Percentiles rank a stretch among this genome's conserved stretches.
These are phyloP conservation scores for Xylaria hypoxylon DNA, from an alignment of 2,329 filamentous ascomycete genomes.

Conservation along the genomic window DNA sequence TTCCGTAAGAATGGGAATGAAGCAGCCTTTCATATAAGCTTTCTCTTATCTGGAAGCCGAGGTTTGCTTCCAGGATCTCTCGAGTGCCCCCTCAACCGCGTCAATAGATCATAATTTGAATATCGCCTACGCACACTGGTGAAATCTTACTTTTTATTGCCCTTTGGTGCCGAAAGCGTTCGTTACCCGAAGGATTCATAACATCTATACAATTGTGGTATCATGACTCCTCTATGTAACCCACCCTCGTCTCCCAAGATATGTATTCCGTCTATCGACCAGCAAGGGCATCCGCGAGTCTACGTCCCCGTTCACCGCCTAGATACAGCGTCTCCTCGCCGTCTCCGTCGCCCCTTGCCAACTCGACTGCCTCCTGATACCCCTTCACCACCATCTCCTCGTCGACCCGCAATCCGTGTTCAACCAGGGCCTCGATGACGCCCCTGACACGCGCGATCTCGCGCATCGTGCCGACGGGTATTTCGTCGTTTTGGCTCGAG, in stretches of 20 bases:
- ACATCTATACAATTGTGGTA: slow-evolving; percentile 24
- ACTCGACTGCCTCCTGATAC: slow-evolving; percentile 83
- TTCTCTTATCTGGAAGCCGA: too few species aligned
- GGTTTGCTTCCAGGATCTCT: neutral
- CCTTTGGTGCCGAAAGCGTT: neutral
- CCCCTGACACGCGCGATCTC: slow-evolving; percentile 89
- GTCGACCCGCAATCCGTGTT: slow-evolving; percentile 85
- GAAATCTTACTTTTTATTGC: neutral
- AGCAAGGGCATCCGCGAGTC: slow-evolving; percentile 59
- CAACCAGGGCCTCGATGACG: slow-evolving; percentile 84
- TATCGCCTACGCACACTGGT: too few species aligned
- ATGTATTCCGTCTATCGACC: slow-evolving; percentile 40
- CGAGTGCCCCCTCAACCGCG: neutral
- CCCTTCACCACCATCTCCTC: slow-evolving; percentile 87
- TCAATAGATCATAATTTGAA: neutral
- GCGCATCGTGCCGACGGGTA: slow-evolving; percentile 79
- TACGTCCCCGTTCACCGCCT: slow-evolving; percentile 67
- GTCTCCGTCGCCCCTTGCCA: slow-evolving; percentile 71
- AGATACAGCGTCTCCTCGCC: slow-evolving; percentile 69
- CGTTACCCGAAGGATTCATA: neutral
- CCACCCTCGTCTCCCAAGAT: neutral
- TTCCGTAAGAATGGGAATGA: neutral
- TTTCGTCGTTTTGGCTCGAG: slow-evolving; percentile 92
- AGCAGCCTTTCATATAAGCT: neutral
- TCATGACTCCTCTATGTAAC: slow-evolving; percentile 25